Conservation (phyloP, 306 rosid species). For the Trifolium subterraneum region DNA sequence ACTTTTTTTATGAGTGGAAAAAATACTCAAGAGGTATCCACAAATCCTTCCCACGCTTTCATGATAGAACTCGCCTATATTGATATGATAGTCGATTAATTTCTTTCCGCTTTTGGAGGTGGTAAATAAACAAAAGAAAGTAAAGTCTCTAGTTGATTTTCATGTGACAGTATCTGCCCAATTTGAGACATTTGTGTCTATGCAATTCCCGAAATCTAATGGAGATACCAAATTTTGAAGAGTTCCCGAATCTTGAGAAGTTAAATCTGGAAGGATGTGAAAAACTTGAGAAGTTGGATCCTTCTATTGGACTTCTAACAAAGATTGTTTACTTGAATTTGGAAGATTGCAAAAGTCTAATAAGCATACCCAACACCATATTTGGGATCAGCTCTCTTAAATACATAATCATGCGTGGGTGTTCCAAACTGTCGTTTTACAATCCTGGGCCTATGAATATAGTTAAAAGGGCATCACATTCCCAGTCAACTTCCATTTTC, state of each 20-base stretch:
- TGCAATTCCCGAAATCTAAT: rapidly evolving
- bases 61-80: too few relatives aligned
- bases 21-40: too few relatives aligned
- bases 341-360: background rate
- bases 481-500: background rate
- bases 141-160: too few relatives aligned
- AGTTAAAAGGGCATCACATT: background rate
- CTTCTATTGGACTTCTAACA: background rate
- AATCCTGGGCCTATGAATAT: too few relatives aligned
- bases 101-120: too few relatives aligned
- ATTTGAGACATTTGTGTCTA: background rate
- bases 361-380: background rate
- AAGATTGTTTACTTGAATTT: background rate
- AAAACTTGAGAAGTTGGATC: background rate
- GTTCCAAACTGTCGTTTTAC: background rate
- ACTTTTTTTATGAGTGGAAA: too few relatives aligned
- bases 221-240: background rate
- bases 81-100: too few relatives aligned
- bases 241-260: background rate
- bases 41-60: too few relatives aligned
- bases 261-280: background rate
- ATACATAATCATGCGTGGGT: too few relatives aligned
- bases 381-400: background rate
- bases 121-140: too few relatives aligned
- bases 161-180: background rate